Base-by-base conservation (phyloP, 768 basidiomycete genomes). In the Phaeolepiota aurea region DNA sequence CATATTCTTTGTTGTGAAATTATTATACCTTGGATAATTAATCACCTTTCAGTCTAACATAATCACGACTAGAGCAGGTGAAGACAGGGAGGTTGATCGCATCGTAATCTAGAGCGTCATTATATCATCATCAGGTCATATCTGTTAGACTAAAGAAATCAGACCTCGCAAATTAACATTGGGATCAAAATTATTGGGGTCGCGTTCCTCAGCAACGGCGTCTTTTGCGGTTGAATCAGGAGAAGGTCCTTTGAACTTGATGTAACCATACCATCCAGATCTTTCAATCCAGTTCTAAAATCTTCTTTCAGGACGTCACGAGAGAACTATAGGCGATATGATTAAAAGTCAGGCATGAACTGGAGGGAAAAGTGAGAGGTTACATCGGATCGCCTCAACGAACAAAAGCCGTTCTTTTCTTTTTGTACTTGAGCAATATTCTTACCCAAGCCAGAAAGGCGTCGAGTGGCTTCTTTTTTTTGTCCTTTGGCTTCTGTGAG, bases 381-480 rank as follows among this genome's bases (percentile, higher is more conserved):
- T 35, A 76, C 76, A 59, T 76, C 73, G 2, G 74, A 76, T 3
- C 77, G 66, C 53, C 72, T 76, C 42, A 70, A 48, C 0, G 77
- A 75, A 48, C 78, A 81, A 49, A 76, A 77, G 0, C 68, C 74
- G 45, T 79, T 79, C 61, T 80, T 80, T 42, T 74, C 71, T 46
- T 70, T 76, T 48, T 76, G 74, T 20, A 66, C 68, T 21, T 55
- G 58, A 3, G 64, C 60, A 13, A 64, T 58, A 48, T 67, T 66
- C 45, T 72, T 70, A 48, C 67, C 61, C 12, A 68, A 43, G 9
- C 53, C 55, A 1, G 66, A 58, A 16, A 66, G 47, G 18, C 49
- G 43, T 41, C 68, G 58, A 11, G 23, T 35, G 7, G 61, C 59
- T 9, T 59, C 60, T 40, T 68, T 66, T 48, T 56, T 65, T 32